These are phyloP conservation scores for Colletotrichum chrysophilum DNA, from an alignment of 2,329 filamentous ascomycete genomes.

Conservation along the genomic window DNA sequence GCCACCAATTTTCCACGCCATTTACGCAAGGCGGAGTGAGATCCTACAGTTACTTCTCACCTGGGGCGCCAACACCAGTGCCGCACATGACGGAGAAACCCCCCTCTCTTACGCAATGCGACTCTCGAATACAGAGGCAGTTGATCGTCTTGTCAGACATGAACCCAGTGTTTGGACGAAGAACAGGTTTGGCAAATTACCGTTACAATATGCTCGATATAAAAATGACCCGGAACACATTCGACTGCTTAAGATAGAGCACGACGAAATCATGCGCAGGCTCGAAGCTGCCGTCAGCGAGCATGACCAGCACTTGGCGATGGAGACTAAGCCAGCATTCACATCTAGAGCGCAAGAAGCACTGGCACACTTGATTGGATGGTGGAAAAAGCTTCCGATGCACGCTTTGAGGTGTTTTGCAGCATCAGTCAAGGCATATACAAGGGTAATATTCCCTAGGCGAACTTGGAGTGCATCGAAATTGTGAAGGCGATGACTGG, in stretches of 20 bases:
- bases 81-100: background rate
- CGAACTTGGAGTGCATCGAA: too few relatives aligned
- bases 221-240: too few relatives aligned
- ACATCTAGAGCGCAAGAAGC: background rate
- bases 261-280: background rate
- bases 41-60: background rate
- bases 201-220: background rate
- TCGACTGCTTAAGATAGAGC: background rate
- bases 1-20: background rate
- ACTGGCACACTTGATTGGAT: fast-evolving
- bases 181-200: background rate
- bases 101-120: background rate
- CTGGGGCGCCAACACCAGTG: background rate
- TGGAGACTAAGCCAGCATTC: too few relatives aligned
- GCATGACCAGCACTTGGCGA: too few relatives aligned
- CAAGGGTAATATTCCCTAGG: too few relatives aligned
- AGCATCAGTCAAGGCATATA: too few relatives aligned
- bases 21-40: fast-evolving
- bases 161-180: background rate
- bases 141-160: background rate
- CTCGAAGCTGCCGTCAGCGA: background rate
- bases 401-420: too few relatives aligned
- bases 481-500: too few relatives aligned
- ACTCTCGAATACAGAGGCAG: background rate
- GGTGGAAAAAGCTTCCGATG: background rate